Evolutionary conservation across 441 rosid species (phyloP).

Genomic region (Geranium incanum): DNA sequence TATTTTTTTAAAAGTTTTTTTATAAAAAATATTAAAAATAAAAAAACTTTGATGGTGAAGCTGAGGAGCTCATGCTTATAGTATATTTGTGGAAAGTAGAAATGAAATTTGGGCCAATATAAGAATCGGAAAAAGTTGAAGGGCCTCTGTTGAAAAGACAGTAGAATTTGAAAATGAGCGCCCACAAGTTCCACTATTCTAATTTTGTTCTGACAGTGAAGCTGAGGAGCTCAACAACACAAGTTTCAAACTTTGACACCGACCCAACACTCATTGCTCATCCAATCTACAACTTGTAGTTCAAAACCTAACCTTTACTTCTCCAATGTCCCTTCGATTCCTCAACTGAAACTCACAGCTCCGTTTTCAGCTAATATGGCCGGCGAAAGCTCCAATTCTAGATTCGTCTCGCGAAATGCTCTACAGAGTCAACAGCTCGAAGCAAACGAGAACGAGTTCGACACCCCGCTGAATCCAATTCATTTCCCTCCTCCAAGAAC

Average conservation of each 20-base stretch:
- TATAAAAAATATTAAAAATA: no score
- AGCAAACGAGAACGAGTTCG: slow-evolving; percentile 62
- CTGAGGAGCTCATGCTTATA: no score
- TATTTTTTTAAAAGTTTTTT: no score
- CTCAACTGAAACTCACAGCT: slow-evolving; percentile 1
- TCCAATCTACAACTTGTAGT: neutral
- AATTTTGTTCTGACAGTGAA: neutral
- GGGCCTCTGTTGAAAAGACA: slow-evolving; percentile 4
- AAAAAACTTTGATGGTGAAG: no score
- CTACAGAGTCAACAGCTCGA: slow-evolving; percentile 35
- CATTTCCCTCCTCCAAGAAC: slow-evolving; percentile 62
- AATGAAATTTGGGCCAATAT: neutral
- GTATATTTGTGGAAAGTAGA: neutral
- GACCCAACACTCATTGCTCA: neutral
- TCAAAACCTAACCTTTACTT: neutral
- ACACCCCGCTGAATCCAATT: slow-evolving; percentile 26
- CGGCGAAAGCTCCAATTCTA: slow-evolving; percentile 28
- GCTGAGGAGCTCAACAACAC: slow-evolving; percentile 1
- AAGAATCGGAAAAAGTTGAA: neutral
- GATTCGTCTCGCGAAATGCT: slow-evolving; percentile 26
- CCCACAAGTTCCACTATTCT: neutral
- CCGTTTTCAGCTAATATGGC: slow-evolving; percentile 25
- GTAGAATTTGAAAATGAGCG: slow-evolving; percentile 12
- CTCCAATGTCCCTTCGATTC: neutral
- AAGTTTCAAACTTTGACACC: neutral